Conservation (phyloP, 2,329 filamentous ascomycete genomes). For the Aphanoascus verrucosus region DNA sequence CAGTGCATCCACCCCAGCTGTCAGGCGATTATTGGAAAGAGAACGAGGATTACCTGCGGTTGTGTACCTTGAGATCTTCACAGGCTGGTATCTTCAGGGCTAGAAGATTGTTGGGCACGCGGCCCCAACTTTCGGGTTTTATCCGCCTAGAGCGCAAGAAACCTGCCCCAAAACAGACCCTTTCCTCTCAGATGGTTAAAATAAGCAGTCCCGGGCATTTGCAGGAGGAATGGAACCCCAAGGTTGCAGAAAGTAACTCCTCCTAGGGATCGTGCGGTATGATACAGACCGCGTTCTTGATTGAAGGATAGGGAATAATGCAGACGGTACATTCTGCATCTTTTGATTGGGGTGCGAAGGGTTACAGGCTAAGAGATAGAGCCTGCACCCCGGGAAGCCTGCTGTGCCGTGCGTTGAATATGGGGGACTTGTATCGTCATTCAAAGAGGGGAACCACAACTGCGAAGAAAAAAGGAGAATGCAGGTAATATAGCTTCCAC, state of each 20-base stretch:
- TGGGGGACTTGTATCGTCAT: background rate
- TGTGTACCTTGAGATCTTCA: background rate
- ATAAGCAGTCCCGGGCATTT: constrained; percentile 8
- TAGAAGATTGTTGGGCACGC: background rate
- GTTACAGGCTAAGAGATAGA: constrained; percentile 8
- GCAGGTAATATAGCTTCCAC: background rate
- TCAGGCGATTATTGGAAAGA: background rate
- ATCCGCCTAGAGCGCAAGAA: background rate
- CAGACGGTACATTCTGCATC: constrained; percentile 6
- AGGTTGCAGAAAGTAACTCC: constrained; percentile 11
- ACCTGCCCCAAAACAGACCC: background rate
- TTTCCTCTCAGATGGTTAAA: background rate
- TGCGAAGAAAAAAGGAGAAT: background rate
- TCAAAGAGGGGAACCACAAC: background rate
- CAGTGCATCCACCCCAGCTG: background rate
- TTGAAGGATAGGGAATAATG: constrained; percentile 2
- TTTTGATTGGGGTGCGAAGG: constrained; percentile 4
- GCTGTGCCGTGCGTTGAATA: background rate
- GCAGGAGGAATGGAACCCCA: constrained; percentile 8
- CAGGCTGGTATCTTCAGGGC: background rate
- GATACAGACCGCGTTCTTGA: background rate
- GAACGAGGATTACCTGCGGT: background rate
- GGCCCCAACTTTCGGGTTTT: background rate
- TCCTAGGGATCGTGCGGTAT: constrained; percentile 7
- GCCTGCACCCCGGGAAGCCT: background rate